Percentiles rank a stretch among this genome's conserved stretches.
Conservation (phyloP, 2,329 filamentous ascomycete species). For the Davidsoniella virescens region DNA sequence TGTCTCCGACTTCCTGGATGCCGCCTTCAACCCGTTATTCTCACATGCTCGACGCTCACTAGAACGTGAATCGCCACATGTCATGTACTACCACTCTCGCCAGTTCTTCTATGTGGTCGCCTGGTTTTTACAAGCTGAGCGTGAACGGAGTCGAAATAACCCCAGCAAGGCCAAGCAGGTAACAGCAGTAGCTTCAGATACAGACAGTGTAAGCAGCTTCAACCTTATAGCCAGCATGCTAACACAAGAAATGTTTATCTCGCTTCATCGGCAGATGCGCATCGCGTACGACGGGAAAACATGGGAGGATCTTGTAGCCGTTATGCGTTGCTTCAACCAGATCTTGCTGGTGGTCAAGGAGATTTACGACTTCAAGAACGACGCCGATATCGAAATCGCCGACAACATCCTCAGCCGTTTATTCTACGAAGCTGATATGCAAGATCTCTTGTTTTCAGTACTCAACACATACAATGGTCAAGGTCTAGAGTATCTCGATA, state of each 20-base stretch:
- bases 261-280: constrained; percentile 70
- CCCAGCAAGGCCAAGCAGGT: constrained; percentile 28
- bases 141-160: constrained; percentile 48
- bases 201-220: constrained; percentile 55
- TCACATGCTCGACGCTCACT: constrained; percentile 73
- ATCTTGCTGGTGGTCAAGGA: constrained; percentile 84
- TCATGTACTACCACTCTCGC: constrained; percentile 57
- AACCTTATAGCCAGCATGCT: constrained; percentile 76
- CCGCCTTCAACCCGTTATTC: constrained; percentile 86
- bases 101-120: constrained; percentile 87
- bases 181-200: constrained; percentile 16
- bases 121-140: constrained; percentile 85
- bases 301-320: constrained; percentile 73
- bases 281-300: constrained; percentile 64
- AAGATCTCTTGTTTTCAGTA: constrained; percentile 71
- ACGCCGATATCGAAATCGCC: constrained; percentile 94
- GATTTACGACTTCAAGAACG: constrained; percentile 67
- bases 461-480: constrained; percentile 82
- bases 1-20: constrained; percentile 85
- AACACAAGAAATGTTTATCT: constrained; percentile 88
- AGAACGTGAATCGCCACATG: constrained; percentile 71
- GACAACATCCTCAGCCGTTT: constrained; percentile 93
- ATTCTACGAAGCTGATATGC: constrained; percentile 95
- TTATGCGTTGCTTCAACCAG: constrained; percentile 89
- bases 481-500: constrained; percentile 83